Conservation (phyloP, 257 asterid species). For the Solanum virginianum region DNA sequence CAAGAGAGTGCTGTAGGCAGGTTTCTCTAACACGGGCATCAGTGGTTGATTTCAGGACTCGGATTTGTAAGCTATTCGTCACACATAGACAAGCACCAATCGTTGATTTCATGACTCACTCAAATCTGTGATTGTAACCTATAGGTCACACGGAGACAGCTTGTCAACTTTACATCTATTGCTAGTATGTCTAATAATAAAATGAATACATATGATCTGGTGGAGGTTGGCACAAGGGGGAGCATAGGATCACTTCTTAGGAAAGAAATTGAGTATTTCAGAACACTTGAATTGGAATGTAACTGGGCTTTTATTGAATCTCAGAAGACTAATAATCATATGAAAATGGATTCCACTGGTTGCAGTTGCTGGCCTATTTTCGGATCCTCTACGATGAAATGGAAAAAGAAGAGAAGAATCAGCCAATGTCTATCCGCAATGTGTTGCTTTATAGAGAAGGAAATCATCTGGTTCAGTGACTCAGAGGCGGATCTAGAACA, state of each 20-base stretch:
- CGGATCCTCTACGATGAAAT: conserved; percentile 14
- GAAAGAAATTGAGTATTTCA: conserved; percentile 74
- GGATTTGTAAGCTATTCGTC: too few relatives aligned
- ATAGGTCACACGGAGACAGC: too few relatives aligned
- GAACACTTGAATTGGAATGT: conserved; percentile 27
- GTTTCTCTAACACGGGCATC: too few relatives aligned
- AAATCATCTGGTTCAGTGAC: conserved; percentile 33
- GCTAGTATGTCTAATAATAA: background rate
- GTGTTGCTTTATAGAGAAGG: conserved; percentile 23
- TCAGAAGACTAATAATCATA: conserved; percentile 8
- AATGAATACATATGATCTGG: conserved; percentile 23
- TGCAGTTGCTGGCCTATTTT: conserved; percentile 38
- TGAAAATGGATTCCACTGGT: conserved; percentile 16
- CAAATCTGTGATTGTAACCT: too few relatives aligned
- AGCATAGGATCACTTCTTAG: conserved; percentile 71
- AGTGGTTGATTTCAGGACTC: too few relatives aligned
- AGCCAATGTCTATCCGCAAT: conserved; percentile 24
- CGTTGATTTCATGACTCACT: too few relatives aligned
- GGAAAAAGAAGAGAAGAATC: conserved; percentile 51
- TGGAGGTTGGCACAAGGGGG: conserved; percentile 64
- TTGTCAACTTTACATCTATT: too few relatives aligned
- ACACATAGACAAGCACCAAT: too few relatives aligned
- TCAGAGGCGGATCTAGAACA: conserved; percentile 29
- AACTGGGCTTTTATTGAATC: conserved; percentile 8
- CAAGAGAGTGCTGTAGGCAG: too few relatives aligned